Conservation (phyloP, 257 asterid genomes). For the Solanum commersonii region DNA sequence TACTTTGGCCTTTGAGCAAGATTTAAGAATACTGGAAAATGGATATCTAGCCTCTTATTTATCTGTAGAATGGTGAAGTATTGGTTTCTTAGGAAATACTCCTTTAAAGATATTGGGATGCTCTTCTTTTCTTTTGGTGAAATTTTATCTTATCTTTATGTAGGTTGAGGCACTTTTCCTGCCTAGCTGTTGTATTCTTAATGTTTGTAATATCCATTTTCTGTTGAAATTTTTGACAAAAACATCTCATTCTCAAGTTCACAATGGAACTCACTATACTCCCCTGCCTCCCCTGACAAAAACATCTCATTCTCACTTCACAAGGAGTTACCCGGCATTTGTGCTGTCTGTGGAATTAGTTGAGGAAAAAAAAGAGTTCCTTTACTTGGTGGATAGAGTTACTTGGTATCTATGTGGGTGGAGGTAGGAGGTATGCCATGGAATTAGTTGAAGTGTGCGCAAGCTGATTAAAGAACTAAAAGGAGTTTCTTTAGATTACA, state of each 20-base stretch:
- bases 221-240: neutral
- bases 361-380: neutral
- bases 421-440: neutral
- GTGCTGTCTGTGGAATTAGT: neutral
- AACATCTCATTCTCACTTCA: neutral
- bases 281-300: neutral
- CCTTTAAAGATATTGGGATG: neutral
- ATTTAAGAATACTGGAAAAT: neutral
- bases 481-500: neutral
- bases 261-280: neutral
- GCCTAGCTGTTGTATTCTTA: neutral
- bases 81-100: neutral
- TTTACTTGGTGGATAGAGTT: neutral
- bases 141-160: neutral
- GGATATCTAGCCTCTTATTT: neutral
- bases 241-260: neutral
- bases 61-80: neutral
- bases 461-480: neutral
- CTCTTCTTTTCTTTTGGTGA: neutral
- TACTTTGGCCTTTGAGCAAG: neutral
- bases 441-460: neutral
- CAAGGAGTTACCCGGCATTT: neutral
- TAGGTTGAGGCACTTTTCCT: neutral
- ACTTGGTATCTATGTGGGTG: neutral
- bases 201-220: neutral